Evolutionary conservation across 2,329 filamentous ascomycete species (phyloP), one percentile per base, ranked within the genome.

Genomic region (Pseudogymnoascus sp.): DNA sequence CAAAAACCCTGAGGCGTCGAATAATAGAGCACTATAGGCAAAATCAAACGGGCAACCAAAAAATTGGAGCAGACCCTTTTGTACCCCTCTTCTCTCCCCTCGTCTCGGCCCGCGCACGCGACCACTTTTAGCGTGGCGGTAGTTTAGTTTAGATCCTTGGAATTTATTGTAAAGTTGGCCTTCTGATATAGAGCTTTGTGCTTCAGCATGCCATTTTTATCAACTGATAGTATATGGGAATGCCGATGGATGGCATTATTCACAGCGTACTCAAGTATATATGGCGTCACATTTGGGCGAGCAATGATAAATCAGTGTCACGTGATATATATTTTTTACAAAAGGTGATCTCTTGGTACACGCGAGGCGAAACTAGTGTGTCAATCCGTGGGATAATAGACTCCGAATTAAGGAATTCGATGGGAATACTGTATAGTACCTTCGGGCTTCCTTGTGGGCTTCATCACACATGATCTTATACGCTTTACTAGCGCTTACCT

Each of bases 31-130:
- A 30, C 45, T 52, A 5, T 30, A 23, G 30, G 9, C 45, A 28
- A 18, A 30, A 52, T 18, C 15, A 30, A 48, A 28, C 9, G 23
- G 26, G 8, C 45, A 18, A 52, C 12, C 26, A 45, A 45, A 26
- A 52, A 30, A 18, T 52, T 30, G 15, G 45, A 52, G 23, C n/a
- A 52, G 45, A 52, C 45, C 45, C 45, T 52, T 52, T 52, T 52
- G 26, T 30, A 52, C 45, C 45, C 41, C 41, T 48, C 41, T 28
- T 48, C 13, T 8, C 2, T 13, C 41, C 41, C 45, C 45, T 23
- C 26, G n/a, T 52, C 26, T 52, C 45, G 45, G 45, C 45, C 45
- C 45, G 45, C 45, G 23, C 45, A 52, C 45, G 26, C 45, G 45
- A 30, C 45, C 45, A 52, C 19, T 12, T 45, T 52, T 52, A 52